Evolutionary conservation across 176 grass and related monocot genomes (phyloP), one percentile per base, ranked within the genome.

Genomic region (Miscanthus lutarioriparius): DNA sequence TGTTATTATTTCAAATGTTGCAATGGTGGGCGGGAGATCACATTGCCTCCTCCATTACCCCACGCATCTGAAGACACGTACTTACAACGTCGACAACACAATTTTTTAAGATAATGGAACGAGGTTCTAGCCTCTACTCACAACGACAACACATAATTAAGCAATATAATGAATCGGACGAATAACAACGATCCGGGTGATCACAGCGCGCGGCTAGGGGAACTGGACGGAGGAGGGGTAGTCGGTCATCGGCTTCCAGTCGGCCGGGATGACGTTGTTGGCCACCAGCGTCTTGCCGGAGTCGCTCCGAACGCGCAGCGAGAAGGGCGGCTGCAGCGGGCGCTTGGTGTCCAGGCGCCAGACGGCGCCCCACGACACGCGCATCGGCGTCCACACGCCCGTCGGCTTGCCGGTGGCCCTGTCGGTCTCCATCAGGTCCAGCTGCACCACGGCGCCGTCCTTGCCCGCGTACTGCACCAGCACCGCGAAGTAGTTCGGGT

Each of bases 401-500:
- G 72, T 74, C 15, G 72, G 26, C 44, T 2, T 32, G 7, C 72
- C 72, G 23, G 19, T 59, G 1, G 75, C 64, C 54, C 2, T 72
- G 8, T 25, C 39, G 8, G 86, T 63, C 84, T 94, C 89, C 89
- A 81, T 81, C 8, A 97, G 25, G 45, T 91, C 84, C 22, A 97
- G 45, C 33, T 84, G 78, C 30, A 38, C 43, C 22, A 94, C 71
- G 69, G 88, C 74, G 3, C 92, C 92, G 13, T 92, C 89, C 41
- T 80, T 92, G 33, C 85, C 83, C 3, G 83, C 89, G 85, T 82
- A 97, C 83, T 88, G 78, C 26, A 94, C 73, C 19, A 79, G 83
- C 27, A 97, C 82, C 0, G 91, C 85, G 9, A 97, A 53, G 85
- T 94, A 97, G 45, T 86, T 61, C 0, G 89, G 45, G 94, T 97